Evolutionary conservation across 768 basidiomycete species (phyloP).

Genomic region (Boletus sensibilis): DNA sequence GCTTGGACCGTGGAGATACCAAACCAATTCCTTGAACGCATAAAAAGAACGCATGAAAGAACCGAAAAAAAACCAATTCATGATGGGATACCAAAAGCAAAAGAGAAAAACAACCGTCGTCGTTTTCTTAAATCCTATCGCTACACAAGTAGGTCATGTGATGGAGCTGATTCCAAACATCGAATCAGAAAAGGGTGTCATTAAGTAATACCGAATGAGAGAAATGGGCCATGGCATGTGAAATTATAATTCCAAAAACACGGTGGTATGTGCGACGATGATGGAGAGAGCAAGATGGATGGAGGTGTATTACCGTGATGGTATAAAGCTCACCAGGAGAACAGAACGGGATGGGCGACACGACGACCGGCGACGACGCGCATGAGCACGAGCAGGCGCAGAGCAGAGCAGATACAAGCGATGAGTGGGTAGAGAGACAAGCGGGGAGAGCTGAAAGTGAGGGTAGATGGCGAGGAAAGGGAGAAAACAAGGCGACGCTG

Average conservation of each 20-base stretch:
- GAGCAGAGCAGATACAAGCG: neutral
- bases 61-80: neutral
- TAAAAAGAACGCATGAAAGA: neutral
- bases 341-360: neutral
- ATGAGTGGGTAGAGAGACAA: neutral
- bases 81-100: neutral
- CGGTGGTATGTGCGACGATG: slow-evolving; percentile 1
- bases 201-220: slow-evolving; percentile 5
- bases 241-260: slow-evolving; percentile 12
- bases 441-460: neutral
- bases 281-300: neutral
- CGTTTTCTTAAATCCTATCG: slow-evolving; percentile 15
- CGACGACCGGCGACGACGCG: slow-evolving; percentile 8
- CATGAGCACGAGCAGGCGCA: neutral
- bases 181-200: neutral
- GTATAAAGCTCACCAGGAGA: slow-evolving; percentile 15
- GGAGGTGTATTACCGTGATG: slow-evolving; percentile 1
- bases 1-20: neutral
- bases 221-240: neutral
- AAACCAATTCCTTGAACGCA: neutral
- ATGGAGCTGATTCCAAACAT: neutral
- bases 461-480: neutral
- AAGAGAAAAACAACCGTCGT: neutral
- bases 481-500: neutral
- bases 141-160: slow-evolving; percentile 9